These are phyloP conservation scores for Corrigiola litoralis DNA, from an alignment of 179 eudicot genomes.

Conservation along the genomic window DNA sequence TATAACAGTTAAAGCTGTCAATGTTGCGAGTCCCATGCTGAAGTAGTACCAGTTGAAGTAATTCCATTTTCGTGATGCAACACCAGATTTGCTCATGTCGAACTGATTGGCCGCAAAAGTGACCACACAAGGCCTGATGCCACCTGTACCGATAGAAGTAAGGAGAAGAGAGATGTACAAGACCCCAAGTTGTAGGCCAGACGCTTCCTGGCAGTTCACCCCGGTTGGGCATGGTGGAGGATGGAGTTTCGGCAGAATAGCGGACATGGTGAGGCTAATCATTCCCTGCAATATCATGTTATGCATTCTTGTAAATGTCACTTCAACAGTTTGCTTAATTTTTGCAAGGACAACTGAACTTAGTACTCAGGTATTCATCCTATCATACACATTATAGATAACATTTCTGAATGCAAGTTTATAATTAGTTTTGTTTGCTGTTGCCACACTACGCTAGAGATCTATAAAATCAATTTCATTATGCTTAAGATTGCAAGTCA, in stretches of 20 bases:
- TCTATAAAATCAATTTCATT: too few species aligned
- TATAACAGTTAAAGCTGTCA: slow-evolving; percentile 43
- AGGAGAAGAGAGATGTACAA: slow-evolving; percentile 53
- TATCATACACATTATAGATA: too few species aligned
- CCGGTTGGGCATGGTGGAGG: slow-evolving; percentile 58
- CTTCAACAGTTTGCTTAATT: background rate
- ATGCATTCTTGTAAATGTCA: background rate
- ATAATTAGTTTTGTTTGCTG: too few species aligned
- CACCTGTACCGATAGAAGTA: slow-evolving; percentile 52
- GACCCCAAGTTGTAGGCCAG: slow-evolving; percentile 35
- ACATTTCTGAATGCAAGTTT: too few species aligned
- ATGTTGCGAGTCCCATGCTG: slow-evolving; percentile 43
- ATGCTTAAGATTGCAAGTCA: too few species aligned
- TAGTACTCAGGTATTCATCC: too few species aligned
- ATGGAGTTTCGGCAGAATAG: slow-evolving; percentile 45
- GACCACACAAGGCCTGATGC: slow-evolving; percentile 58
- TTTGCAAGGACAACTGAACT: background rate
- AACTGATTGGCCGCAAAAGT: slow-evolving; percentile 66
- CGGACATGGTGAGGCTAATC: slow-evolving; percentile 48
- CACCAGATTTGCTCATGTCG: slow-evolving; percentile 47
- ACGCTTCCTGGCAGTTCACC: slow-evolving; percentile 48
- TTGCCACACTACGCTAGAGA: too few species aligned
- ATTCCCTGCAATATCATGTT: slow-evolving; percentile 37
- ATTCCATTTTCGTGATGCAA: slow-evolving; percentile 41
- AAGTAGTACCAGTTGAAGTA: slow-evolving; percentile 60